These are phyloP conservation scores for Trematosphaeria pertusa DNA, from an alignment of 2,329 filamentous ascomycete species.

Conservation along the genomic window DNA sequence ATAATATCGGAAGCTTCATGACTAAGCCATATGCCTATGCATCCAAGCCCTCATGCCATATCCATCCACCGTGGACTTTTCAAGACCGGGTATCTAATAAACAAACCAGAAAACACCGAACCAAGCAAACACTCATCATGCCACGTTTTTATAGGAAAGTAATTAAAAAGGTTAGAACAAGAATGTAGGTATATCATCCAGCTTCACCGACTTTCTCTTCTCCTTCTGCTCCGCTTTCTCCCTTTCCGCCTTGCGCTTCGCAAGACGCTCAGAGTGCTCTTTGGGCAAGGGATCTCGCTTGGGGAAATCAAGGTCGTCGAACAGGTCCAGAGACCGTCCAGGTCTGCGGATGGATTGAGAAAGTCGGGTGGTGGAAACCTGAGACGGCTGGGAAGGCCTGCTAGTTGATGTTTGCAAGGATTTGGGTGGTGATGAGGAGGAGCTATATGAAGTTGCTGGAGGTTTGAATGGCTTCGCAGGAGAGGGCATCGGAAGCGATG, in stretches of 20 bases:
- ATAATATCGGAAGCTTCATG: no score
- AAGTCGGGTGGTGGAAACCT: background rate
- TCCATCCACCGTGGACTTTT: no score
- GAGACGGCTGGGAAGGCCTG: no score
- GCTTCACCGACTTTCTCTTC: slow-evolving; percentile 29
- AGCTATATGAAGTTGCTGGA: no score
- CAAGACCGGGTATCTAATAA: no score
- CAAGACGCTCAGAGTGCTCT: slow-evolving; percentile 34
- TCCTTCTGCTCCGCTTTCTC: slow-evolving; percentile 34
- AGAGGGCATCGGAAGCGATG: slow-evolving; percentile 5
- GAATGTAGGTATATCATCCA: slow-evolving; percentile 56
- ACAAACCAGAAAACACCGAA: no score
- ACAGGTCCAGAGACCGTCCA: no score
- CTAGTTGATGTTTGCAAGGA: no score
- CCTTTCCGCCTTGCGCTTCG: slow-evolving; percentile 39
- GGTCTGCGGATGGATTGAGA: slow-evolving; percentile 17
- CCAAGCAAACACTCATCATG: no score
- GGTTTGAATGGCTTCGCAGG: slow-evolving; percentile 1
- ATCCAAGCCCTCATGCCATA: no score
- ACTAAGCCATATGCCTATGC: no score
- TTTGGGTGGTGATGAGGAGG: no score
- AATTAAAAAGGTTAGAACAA: slow-evolving; percentile 50
- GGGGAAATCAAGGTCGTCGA: background rate
- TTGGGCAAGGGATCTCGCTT: slow-evolving; percentile 16
- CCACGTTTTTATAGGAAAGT: background rate